A percentile compares a stretch with the other conserved stretches of the same genome.
These are phyloP conservation scores for Pseudohalonectria lignicola DNA, from an alignment of 2,329 filamentous ascomycete species.

Conservation along the genomic window DNA sequence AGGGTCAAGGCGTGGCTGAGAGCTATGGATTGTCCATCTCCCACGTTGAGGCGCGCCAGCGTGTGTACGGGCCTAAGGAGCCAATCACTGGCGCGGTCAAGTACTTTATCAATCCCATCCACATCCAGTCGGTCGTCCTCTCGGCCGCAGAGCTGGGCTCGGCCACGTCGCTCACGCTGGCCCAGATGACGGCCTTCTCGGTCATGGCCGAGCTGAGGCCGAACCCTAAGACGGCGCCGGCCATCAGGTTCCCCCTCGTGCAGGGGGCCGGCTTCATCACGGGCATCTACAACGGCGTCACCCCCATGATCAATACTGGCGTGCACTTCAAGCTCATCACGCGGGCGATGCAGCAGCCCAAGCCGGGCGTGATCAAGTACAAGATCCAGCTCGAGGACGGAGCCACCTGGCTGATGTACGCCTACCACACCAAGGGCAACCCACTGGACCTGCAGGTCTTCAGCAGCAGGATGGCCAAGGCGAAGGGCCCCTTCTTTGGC, in stretches of 20 bases:
- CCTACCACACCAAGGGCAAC: constrained; percentile 45
- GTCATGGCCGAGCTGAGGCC: constrained; percentile 57
- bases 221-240: constrained; percentile 37
- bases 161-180: constrained; percentile 43
- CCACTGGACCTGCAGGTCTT: constrained; percentile 57
- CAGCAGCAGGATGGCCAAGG: constrained; percentile 56
- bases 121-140: constrained; percentile 69
- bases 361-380: constrained; percentile 64
- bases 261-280: constrained; percentile 89
- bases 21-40: constrained; percentile 73
- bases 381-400: constrained; percentile 61
- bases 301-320: constrained; percentile 63
- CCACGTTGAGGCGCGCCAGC: constrained; percentile 58
- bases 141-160: constrained; percentile 64
- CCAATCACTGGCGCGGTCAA: constrained; percentile 45
- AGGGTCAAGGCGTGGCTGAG: constrained; percentile 46
- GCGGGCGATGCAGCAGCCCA: constrained; percentile 41
- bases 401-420: constrained; percentile 72
- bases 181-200: constrained; percentile 45
- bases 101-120: constrained; percentile 74
- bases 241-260: constrained; percentile 68
- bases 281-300: constrained; percentile 58
- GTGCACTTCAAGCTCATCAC: constrained; percentile 64
- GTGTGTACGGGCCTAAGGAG: constrained; percentile 52
- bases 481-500: constrained; percentile 60